Conservation (phyloP, 2,329 filamentous ascomycete species). For the Colletotrichum costaricense region DNA sequence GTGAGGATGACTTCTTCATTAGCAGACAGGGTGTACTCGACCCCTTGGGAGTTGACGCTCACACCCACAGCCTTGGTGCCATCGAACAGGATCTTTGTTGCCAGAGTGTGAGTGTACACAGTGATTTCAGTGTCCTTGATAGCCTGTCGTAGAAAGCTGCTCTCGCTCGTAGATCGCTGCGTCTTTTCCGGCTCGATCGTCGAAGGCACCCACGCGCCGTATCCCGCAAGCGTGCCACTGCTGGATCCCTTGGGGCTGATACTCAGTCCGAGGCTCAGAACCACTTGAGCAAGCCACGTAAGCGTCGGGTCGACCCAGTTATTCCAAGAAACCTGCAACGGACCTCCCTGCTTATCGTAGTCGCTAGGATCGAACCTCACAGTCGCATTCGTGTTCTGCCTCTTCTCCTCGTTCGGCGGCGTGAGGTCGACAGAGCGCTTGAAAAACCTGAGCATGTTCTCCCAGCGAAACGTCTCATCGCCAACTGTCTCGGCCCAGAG, state of each 20-base stretch:
- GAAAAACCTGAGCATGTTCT: slow-evolving; percentile 46
- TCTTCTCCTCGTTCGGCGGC: slow-evolving; percentile 40
- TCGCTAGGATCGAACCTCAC: slow-evolving; percentile 41
- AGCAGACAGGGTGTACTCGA: slow-evolving; percentile 32
- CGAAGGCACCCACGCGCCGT: slow-evolving; percentile 38
- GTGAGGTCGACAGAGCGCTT: slow-evolving; percentile 45
- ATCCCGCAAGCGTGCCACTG: slow-evolving; percentile 53
- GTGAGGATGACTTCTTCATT: slow-evolving; percentile 79
- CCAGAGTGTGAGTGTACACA: slow-evolving; percentile 54
- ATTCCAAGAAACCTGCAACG: slow-evolving; percentile 41
- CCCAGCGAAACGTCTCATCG: slow-evolving; percentile 43
- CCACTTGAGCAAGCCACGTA: slow-evolving; percentile 42
- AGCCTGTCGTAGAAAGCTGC: slow-evolving; percentile 47
- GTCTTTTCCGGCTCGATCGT: slow-evolving; percentile 44
- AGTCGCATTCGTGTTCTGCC: slow-evolving; percentile 38
- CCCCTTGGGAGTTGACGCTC: slow-evolving; percentile 40
- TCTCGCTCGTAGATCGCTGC: slow-evolving; percentile 48
- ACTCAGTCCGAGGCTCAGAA: slow-evolving; percentile 54
- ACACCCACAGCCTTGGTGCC: slow-evolving; percentile 55
- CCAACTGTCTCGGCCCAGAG: slow-evolving; percentile 46
- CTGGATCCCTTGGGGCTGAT: slow-evolving; percentile 48
- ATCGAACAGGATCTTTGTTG: slow-evolving; percentile 58
- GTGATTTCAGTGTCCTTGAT: slow-evolving; percentile 46
- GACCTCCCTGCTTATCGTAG: slow-evolving; percentile 40
- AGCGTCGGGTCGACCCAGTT: slow-evolving; percentile 41